These are phyloP conservation scores for Fusarium xyrophilum DNA, from an alignment of 2,329 filamentous ascomycete species.

Conservation along the genomic window DNA sequence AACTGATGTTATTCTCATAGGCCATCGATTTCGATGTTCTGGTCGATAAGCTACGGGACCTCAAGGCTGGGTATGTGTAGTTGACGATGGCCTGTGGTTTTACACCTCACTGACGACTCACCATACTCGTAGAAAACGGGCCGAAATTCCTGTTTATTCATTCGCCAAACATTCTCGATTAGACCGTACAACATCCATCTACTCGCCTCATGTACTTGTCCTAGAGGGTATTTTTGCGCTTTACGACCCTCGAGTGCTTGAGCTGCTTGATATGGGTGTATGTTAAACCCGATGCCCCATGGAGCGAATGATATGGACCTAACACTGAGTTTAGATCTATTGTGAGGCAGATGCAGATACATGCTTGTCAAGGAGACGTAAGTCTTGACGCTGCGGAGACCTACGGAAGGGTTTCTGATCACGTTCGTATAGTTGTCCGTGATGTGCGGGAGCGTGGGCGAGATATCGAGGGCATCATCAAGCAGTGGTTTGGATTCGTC, in stretches of 20 bases:
- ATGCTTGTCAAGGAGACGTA: conserved; percentile 87
- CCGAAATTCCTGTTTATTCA: conserved; percentile 93
- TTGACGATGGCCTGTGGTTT: not conserved
- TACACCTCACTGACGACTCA: conserved; percentile 17
- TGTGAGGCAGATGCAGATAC: conserved; percentile 96
- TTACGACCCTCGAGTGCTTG: conserved; percentile 83
- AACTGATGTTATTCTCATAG: conserved; percentile 41
- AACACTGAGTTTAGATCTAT: conserved; percentile 69
- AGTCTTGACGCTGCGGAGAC: conserved; percentile 41
- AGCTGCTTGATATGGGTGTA: conserved; percentile 90
- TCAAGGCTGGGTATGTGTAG: conserved; percentile 83
- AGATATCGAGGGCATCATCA: conserved; percentile 94
- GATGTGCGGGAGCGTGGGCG: conserved; percentile 89
- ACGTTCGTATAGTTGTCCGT: conserved; percentile 67
- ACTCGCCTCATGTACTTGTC: conserved; percentile 94
- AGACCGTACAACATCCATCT: conserved; percentile 82
- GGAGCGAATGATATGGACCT: not conserved
- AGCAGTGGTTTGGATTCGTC: conserved; percentile 96
- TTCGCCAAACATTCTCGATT: conserved; percentile 89
- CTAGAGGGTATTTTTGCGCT: conserved; percentile 96
- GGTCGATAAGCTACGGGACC: conserved; percentile 77
- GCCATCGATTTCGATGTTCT: conserved; percentile 94
- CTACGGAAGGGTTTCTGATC: not conserved
- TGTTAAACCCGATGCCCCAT: conserved; percentile 13
- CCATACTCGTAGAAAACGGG: conserved; percentile 68